Evolutionary conservation across 2,329 filamentous ascomycete species (phyloP).

Genomic region (Fusarium pseudocircinatum): DNA sequence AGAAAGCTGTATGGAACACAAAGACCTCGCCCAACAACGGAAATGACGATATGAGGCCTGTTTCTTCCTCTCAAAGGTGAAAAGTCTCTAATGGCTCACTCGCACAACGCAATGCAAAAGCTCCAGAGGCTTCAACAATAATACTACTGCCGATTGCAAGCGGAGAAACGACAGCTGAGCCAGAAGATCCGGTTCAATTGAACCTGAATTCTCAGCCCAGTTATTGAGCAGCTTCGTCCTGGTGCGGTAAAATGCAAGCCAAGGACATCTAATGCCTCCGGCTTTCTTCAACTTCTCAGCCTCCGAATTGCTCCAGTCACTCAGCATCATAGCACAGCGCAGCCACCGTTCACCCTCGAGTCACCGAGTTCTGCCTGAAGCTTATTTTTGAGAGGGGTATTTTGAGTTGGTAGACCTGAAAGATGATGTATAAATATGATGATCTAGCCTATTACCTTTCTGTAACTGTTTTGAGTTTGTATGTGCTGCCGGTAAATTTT

Average conservation of each 20-base stretch:
- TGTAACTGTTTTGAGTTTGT: not conserved
- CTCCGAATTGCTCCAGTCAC: not conserved
- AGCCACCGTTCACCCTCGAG: not conserved
- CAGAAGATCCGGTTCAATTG: not conserved
- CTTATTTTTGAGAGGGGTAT: not conserved
- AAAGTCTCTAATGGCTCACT: not conserved
- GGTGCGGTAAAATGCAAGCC: not conserved
- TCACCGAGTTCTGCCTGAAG: not conserved
- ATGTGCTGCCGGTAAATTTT: not conserved
- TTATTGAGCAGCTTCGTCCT: not conserved
- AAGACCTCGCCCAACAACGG: not conserved
- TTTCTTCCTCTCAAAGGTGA: not conserved
- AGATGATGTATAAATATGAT: not conserved
- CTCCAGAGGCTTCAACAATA: not conserved
- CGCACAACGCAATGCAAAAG: not conserved
- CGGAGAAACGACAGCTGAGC: not conserved
- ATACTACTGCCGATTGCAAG: not conserved
- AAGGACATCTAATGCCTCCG: not conserved
- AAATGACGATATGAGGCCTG: not conserved
- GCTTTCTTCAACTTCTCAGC: not conserved
- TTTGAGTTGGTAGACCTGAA: not conserved
- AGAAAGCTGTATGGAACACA: not conserved
- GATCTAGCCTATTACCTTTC: not conserved
- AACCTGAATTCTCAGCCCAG: fast-evolving
- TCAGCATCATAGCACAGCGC: not conserved